A percentile compares a stretch with the other conserved stretches of the same genome.
phyloP scores from a whole-genome alignment of 2,329 filamentous ascomycete species.

The Helotiales sp. region DNA sequence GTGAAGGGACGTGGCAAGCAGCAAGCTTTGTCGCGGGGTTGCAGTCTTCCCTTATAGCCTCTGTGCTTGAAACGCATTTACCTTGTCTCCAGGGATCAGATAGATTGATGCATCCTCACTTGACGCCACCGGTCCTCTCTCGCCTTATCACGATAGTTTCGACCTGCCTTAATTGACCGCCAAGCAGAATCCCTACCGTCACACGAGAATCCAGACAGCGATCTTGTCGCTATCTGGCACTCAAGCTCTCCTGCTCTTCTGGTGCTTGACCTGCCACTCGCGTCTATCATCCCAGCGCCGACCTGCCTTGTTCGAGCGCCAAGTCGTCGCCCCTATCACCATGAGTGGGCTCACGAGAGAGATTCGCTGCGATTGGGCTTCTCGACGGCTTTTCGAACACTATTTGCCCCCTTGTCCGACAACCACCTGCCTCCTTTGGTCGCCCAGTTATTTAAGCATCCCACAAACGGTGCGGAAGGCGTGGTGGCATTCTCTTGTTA shows the following conservation, averaged over 20 bases:
- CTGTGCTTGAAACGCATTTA: background rate
- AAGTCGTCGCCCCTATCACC: constrained; percentile 1
- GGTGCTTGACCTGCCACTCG: constrained; percentile 7
- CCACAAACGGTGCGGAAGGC: constrained; percentile 2
- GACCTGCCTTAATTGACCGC: constrained; percentile 5
- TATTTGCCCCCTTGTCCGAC: background rate
- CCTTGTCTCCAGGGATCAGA: background rate
- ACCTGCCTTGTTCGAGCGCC: constrained; percentile 1
- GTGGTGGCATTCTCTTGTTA: constrained; percentile 10
- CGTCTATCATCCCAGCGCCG: background rate
- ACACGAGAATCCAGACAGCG: constrained; percentile 6
- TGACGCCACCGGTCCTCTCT: constrained; percentile 1
- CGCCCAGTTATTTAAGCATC: constrained; percentile 8
- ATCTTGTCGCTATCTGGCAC: constrained; percentile 7
- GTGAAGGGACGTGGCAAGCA: background rate
- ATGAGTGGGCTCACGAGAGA: background rate
- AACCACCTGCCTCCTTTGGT: background rate
- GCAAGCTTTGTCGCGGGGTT: background rate
- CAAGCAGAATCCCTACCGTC: constrained; percentile 10
- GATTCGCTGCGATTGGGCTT: constrained; percentile 3
- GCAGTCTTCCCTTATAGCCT: constrained; percentile 1
- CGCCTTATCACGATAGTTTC: constrained; percentile 1
- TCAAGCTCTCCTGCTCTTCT: background rate
- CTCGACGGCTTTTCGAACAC: background rate
- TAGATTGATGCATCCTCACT: background rate